phyloP scores from a whole-genome alignment of 2,329 filamentous ascomycete species.

The Pyrenophora seminiperda region DNA sequence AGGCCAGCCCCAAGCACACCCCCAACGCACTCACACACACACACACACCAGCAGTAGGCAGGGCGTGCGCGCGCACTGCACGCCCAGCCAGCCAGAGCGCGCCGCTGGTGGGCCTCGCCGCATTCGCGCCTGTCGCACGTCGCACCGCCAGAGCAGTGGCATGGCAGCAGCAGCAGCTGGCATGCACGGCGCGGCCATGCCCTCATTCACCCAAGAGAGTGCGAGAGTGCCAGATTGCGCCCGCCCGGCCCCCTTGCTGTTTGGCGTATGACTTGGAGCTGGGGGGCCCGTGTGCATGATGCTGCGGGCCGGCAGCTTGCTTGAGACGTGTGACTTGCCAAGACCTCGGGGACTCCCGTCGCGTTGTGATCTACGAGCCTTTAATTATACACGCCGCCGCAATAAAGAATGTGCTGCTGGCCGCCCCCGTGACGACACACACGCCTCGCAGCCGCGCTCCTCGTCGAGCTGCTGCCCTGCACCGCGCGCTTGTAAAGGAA shows the following conservation, averaged over 20 bases:
- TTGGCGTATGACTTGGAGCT: slow-evolving; percentile 7
- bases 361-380: slow-evolving; percentile 32
- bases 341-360: slow-evolving; percentile 28
- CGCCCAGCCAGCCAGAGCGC: background rate
- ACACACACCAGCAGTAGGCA: too few relatives aligned
- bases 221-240: too few relatives aligned
- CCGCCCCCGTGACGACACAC: background rate
- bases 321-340: slow-evolving; percentile 28
- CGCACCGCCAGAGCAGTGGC: background rate
- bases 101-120: background rate
- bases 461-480: slow-evolving; percentile 1
- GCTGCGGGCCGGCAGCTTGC: slow-evolving; percentile 21
- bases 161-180: background rate
- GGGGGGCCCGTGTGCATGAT: slow-evolving; percentile 20
- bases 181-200: slow-evolving; percentile 3
- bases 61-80: too few relatives aligned
- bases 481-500: background rate
- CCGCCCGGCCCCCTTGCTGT: slow-evolving; percentile 6
- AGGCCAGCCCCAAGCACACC: too few relatives aligned
- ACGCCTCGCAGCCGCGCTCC: background rate
- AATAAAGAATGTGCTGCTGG: background rate
- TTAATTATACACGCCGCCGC: slow-evolving; percentile 22
- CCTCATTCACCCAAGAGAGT: too few relatives aligned
- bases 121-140: slow-evolving; percentile 1
- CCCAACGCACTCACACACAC: too few relatives aligned